A percentile compares a stretch with the other conserved stretches of the same genome.
Evolutionary conservation across 2,329 filamentous ascomycete species (phyloP).

Genomic region (Fusarium pseudograminearum): DNA sequence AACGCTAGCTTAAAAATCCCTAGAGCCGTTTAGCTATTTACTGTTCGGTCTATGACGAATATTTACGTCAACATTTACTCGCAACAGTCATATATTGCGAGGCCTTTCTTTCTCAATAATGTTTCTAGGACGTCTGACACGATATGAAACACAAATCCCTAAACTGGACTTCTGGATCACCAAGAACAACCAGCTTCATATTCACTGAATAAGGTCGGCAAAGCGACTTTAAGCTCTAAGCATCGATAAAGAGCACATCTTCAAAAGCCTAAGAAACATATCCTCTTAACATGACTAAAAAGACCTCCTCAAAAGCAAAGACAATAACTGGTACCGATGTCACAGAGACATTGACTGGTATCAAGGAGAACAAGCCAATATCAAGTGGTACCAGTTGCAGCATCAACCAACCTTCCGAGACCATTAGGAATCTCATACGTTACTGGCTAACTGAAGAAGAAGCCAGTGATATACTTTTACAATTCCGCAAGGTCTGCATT

Average conservation of each 20-base stretch:
- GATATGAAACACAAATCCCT: neutral
- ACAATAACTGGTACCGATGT: neutral
- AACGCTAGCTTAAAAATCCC: too few species aligned
- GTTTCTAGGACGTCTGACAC: neutral
- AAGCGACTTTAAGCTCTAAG: neutral
- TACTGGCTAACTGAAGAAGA: neutral
- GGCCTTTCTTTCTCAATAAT: neutral
- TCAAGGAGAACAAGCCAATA: neutral
- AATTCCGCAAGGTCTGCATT: neutral
- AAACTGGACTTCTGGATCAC: neutral
- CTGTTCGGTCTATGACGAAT: neutral
- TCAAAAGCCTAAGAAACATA: neutral
- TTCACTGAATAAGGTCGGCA: neutral
- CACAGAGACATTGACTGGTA: neutral
- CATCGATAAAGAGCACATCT: neutral
- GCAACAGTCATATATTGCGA: neutral
- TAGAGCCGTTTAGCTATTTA: too few species aligned
- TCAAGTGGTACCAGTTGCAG: neutral
- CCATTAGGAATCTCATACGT: neutral
- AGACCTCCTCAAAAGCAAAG: neutral
- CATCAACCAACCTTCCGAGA: neutral
- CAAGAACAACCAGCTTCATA: neutral
- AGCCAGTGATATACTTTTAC: rapidly evolving
- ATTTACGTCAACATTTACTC: neutral
- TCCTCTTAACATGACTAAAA: neutral